These are phyloP conservation scores for Knoxdaviesia proteae DNA, from an alignment of 2,329 filamentous ascomycete genomes.

Conservation along the genomic window DNA sequence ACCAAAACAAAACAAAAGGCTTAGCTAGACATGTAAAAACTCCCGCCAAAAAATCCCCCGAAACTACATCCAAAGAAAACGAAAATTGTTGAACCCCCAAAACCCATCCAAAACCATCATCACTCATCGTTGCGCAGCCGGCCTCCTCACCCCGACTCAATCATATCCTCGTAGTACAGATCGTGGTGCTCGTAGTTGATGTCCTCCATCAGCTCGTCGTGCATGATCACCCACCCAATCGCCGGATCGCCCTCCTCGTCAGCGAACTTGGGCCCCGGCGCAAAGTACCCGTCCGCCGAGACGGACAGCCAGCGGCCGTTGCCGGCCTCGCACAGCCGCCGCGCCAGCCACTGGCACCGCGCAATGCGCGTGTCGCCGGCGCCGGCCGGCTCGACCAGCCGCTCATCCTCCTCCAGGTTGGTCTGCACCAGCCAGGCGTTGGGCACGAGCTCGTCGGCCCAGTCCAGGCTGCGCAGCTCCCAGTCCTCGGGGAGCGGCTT, in stretches of 20 bases:
- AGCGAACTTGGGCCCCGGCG: slow-evolving; percentile 13
- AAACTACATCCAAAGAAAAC: no score
- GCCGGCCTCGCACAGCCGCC: slow-evolving; percentile 19
- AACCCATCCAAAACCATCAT: no score
- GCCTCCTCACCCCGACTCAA: no score
- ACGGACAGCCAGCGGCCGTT: slow-evolving; percentile 20
- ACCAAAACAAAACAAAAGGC: no score
- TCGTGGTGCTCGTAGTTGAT: no score
- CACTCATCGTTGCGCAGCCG: no score
- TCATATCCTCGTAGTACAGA: no score
- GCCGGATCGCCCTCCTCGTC: slow-evolving; percentile 6
- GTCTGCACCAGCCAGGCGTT: slow-evolving; percentile 34
- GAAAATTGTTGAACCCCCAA: no score
- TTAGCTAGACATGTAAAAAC: no score
- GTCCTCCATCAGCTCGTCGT: no score
- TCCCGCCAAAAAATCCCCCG: no score
- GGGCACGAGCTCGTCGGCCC: slow-evolving; percentile 37
- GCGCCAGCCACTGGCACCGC: slow-evolving; percentile 36
- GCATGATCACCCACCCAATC: no score
- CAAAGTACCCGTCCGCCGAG: not conserved
- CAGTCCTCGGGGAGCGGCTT: slow-evolving; percentile 50
- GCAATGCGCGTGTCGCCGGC: slow-evolving; percentile 36
- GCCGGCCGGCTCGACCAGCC: slow-evolving; percentile 38
- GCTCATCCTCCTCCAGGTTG: slow-evolving; percentile 46
- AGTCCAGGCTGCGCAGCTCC: slow-evolving; percentile 40